These are phyloP conservation scores for Daldinia vernicosa DNA, from an alignment of 495 filamentous ascomycete genomes.

Conservation along the genomic window DNA sequence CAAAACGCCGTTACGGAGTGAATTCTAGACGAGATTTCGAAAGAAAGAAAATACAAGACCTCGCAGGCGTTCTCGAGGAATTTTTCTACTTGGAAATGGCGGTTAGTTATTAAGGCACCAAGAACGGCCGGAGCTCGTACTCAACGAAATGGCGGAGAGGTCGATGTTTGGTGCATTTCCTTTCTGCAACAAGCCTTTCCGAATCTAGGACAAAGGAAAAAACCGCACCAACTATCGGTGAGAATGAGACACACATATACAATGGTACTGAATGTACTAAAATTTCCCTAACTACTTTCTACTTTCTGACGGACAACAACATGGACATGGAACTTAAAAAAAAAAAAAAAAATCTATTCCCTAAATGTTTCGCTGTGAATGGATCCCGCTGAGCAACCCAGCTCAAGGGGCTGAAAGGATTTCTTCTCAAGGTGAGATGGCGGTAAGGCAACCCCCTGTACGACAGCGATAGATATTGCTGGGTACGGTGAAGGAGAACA, in stretches of 20 bases:
- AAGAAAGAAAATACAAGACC: slow-evolving; percentile 38
- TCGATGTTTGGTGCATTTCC: slow-evolving; percentile 41
- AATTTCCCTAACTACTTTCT: too few species aligned
- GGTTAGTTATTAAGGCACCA: slow-evolving; percentile 37
- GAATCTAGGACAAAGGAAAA: slow-evolving; percentile 47
- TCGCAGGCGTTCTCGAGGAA: slow-evolving; percentile 27
- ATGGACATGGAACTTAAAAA: slow-evolving; percentile 41
- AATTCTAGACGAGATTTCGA: slow-evolving; percentile 37
- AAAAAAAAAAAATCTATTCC: slow-evolving; percentile 33
- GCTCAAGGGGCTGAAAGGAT: slow-evolving; percentile 41
- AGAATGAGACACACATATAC: slow-evolving; percentile 51
- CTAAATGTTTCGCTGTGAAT: slow-evolving; percentile 38
- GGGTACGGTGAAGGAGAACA: slow-evolving; percentile 40
- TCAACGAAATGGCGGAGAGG: slow-evolving; percentile 46
- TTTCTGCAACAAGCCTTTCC: slow-evolving; percentile 50
- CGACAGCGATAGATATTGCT: slow-evolving; percentile 25
- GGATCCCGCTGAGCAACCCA: slow-evolving; percentile 21
- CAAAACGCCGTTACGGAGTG: slow-evolving; percentile 38
- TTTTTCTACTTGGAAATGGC: slow-evolving; percentile 43
- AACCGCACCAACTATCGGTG: slow-evolving; percentile 49
- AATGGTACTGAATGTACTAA: slow-evolving; percentile 30
- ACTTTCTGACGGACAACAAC: slow-evolving; percentile 38
- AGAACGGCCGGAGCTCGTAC: slow-evolving; percentile 36
- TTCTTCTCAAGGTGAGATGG: slow-evolving; percentile 42
- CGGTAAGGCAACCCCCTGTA: slow-evolving; percentile 38